phyloP scores from a whole-genome alignment of 2,329 filamentous ascomycete species.

The Coniosporium tulheliwenetii region DNA sequence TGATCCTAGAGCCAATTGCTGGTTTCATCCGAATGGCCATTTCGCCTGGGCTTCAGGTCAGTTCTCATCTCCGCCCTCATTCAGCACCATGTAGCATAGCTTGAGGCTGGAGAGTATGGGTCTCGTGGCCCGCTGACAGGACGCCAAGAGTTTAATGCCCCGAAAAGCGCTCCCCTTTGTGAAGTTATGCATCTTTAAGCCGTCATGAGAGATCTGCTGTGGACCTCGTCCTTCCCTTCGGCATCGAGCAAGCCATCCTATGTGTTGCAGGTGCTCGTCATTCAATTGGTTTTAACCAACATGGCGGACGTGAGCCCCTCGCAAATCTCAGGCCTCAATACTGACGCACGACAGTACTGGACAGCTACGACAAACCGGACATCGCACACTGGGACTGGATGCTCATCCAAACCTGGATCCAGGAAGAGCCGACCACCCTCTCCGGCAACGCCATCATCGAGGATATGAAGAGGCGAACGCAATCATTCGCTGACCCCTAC shows the following conservation, averaged over 20 bases:
- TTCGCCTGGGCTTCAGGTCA: neutral
- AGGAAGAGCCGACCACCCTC: neutral
- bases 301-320: neutral
- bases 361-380: neutral
- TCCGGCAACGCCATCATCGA: neutral
- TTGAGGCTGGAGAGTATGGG: neutral
- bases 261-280: too few species aligned
- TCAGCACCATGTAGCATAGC: constrained; percentile 6
- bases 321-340: neutral
- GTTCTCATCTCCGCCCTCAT: constrained; percentile 6
- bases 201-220: too few species aligned
- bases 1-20: neutral
- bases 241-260: too few species aligned
- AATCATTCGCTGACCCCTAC: constrained; percentile 5
- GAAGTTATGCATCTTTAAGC: too few species aligned
- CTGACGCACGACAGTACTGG: neutral
- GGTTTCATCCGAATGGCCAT: neutral
- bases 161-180: too few species aligned
- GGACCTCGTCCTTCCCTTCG: too few species aligned
- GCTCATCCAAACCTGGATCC: neutral
- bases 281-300: too few species aligned
- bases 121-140: too few species aligned
- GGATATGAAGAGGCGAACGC: neutral
- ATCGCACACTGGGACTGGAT: neutral
- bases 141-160: too few species aligned